These are phyloP conservation scores for Wickerhamomyces subpelliculosus DNA, from an alignment of 805 yeast genomes.

Conservation along the genomic window DNA sequence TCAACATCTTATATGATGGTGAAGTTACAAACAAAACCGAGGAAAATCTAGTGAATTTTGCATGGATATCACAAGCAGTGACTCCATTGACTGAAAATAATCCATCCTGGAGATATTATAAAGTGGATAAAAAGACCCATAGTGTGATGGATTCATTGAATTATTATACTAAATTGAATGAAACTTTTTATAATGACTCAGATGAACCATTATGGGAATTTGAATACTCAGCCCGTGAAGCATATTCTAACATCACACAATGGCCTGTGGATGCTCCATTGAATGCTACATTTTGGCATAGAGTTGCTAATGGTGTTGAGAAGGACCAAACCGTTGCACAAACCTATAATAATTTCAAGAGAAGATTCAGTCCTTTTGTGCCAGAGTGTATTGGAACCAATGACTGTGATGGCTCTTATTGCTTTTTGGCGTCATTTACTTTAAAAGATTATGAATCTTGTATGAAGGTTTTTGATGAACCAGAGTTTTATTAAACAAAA, in stretches of 20 bases:
- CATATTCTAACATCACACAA: constrained; percentile 38
- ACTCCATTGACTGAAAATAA: constrained; percentile 55
- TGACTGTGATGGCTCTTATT: constrained; percentile 8
- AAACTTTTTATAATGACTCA: constrained; percentile 45
- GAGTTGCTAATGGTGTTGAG: constrained; percentile 34
- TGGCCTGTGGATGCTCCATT: constrained; percentile 62
- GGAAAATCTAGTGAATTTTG: constrained; percentile 44
- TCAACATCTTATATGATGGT: constrained; percentile 47
- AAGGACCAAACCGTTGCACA: constrained; percentile 39
- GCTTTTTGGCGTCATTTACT: neutral
- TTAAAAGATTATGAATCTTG: neutral
- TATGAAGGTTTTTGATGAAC: neutral
- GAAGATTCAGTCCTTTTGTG: constrained; percentile 48
- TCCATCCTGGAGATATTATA: constrained; percentile 70
- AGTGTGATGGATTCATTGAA: constrained; percentile 54
- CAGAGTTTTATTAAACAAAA: neutral
- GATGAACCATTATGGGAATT: constrained; percentile 55
- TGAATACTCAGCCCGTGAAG: constrained; percentile 59
- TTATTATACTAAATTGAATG: constrained; percentile 51
- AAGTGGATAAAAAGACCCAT: constrained; percentile 55
- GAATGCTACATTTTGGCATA: constrained; percentile 61
- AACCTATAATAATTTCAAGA: constrained; percentile 38
- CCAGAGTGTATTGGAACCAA: constrained; percentile 36
- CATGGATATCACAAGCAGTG: constrained; percentile 61
- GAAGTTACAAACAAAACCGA: constrained; percentile 30